Base-by-base conservation (phyloP, 108 stramenopile genomes). In the Skeletonema potamos region DNA sequence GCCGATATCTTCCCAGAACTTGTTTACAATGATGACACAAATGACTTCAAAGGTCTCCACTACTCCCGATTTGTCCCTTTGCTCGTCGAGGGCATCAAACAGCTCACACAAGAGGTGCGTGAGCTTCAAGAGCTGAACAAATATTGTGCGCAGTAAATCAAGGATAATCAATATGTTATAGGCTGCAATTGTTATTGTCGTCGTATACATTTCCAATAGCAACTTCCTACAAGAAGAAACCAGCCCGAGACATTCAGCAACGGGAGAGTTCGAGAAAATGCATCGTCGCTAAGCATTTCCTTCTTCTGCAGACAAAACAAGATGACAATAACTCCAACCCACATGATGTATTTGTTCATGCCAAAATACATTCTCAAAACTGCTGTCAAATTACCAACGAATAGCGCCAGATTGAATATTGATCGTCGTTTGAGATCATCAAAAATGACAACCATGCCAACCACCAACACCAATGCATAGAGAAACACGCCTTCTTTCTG, bases 1-100 rank as follows among this genome's bases (percentile, higher is more conserved):
- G 76, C 77, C 56, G 57, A 51, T n/a, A 24, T 72, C 1, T 65
- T 85, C 20, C 85, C 85, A 33, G 83, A 86, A 39, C 77, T 88
- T 32, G 87, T 88, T 20, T 55, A 59, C 67, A 82, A 60, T 30
- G 74, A 75, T 39, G 70, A 68, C 2, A 66, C 64, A 0, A 58
- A 81, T n/a, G 72, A 58, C 30, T 79, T 72, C 59, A 68, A 77
- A 73, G 71, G 70, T 2, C 43, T 77, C 4, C 76, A 74, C 13
- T 84, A 88, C 39, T 46, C 74, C 6, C 66, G 85, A 18, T 41
- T 73, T 28, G 82, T 57, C 7, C 77, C 85, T 8, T 22, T 83
- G 20, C 17, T 82, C 17, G 75, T 77, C 2, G 87, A 83, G 65
- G 65, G 62, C 37, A 3, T 81, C 48, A 85, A 79, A 41, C 83